Base-by-base conservation (phyloP, 129 eudicot species). In the Chrysanthemum lavandulifolium region DNA sequence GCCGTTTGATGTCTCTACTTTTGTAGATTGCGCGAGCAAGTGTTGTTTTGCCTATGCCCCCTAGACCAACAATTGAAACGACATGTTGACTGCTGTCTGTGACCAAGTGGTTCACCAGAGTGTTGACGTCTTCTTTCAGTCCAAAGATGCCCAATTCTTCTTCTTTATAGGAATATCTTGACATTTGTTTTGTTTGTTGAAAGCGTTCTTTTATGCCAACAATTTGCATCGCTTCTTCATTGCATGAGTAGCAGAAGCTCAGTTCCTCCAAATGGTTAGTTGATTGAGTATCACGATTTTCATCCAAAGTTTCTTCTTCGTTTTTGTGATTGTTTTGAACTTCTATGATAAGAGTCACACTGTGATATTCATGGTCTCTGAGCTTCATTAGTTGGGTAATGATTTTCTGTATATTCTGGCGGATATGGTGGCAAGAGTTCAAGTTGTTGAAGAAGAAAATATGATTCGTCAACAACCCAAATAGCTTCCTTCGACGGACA, bases 41-140 rank as follows among this genome's bases (percentile, higher is more conserved):
- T 45, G 86, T 85, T 4, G 87, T 82, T 69, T 79, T 82, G 53
- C 90, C 90, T 14, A 76, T 76, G 9, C 90, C 87, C 65, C 36
- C 64, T 50, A 11, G 15, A 58, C 90, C 90, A 76, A 54, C 19
- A 66, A 86, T 66, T 23, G 65, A 57, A 56, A 86, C 61, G 5
- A 76, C 65, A 13, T 59, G 83, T 27, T 63, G 54, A 16, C 56
- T 60, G 13, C 16, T 67, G 14, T 15, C 31, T 12, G 59, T 54
- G 51, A 82, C 75, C 12, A 80, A 76, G 10, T 54, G 43, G 5
- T 65, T n/a, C 69, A 73, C 68, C 50, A 80, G 18, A 33, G 36
- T 51, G 10, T 73, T 16, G 33, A 79, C 65, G 6, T 70, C 73
- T 49, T 62, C 27, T 40, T 62, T 63, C 36, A 60, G 68, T 13